Conservation (phyloP, 78 protist genomes). For the Dictyostelium brefeldianum region DNA sequence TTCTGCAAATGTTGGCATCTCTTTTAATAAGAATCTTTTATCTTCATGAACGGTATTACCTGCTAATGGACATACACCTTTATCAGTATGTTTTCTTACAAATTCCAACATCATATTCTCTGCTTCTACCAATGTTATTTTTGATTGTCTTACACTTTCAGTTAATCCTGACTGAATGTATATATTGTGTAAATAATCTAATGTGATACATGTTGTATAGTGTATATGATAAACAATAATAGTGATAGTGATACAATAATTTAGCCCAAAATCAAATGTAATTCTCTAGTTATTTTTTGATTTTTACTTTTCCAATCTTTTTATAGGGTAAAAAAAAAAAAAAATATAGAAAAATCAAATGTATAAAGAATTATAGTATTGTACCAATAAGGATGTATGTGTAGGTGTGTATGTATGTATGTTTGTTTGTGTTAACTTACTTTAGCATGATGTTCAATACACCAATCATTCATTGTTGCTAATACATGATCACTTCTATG, state of each 20-base stretch:
- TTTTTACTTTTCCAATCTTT: too few species aligned
- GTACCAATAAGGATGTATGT: too few species aligned
- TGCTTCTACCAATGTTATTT: slow-evolving; percentile 49
- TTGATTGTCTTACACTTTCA: slow-evolving; percentile 47
- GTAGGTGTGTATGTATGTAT: too few species aligned
- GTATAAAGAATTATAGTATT: too few species aligned
- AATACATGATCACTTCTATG: slow-evolving; percentile 10
- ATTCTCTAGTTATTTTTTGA: too few species aligned
- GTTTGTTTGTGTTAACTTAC: neutral
- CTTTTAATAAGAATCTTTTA: slow-evolving; percentile 30
- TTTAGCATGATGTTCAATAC: slow-evolving; percentile 69
- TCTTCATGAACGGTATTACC: slow-evolving; percentile 79
- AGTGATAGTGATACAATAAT: too few species aligned
- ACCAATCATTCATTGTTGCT: slow-evolving; percentile 77
- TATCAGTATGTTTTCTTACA: slow-evolving; percentile 36
- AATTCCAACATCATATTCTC: slow-evolving; percentile 58
- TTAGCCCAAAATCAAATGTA: too few species aligned
- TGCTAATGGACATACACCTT: slow-evolving; percentile 35
- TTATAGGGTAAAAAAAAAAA: too few species aligned
- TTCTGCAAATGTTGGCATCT: slow-evolving; percentile 74
- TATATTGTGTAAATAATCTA: too few species aligned
- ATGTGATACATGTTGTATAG: neutral
- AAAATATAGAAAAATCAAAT: too few species aligned
- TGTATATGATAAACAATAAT: neutral
- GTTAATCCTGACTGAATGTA: slow-evolving; percentile 56